Conservation (phyloP, 371 early-diverging fungal species). For the Capillidium heterosporum region DNA sequence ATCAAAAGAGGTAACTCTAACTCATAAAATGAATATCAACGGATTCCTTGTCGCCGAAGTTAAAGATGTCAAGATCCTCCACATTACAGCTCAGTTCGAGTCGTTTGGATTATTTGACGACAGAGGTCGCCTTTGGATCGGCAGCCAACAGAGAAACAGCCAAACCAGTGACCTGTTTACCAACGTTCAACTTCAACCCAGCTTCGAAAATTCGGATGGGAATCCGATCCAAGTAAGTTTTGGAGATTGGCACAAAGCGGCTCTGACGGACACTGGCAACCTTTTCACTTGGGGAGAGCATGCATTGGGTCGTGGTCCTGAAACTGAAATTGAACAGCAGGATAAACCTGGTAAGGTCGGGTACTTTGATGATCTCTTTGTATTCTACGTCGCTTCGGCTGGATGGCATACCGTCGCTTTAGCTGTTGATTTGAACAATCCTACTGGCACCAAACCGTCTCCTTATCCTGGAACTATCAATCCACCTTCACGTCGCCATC, state of each 20-base stretch:
- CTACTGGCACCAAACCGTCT: not conserved
- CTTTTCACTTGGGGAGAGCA: conserved; percentile 6
- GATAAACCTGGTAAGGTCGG: not conserved
- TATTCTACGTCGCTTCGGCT: conserved; percentile 3
- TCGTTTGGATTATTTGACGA: conserved; percentile 2
- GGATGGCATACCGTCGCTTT: conserved; percentile 6
- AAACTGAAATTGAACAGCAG: not conserved
- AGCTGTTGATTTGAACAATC: conserved; percentile 1
- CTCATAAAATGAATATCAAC: not conserved
- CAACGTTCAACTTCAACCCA: not conserved
- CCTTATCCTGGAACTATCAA: no score
- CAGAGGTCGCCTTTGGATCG: not conserved
- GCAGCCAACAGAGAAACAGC: not conserved
- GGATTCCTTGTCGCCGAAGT: not conserved
- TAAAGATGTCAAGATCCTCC: not conserved
- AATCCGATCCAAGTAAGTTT: conserved; percentile 3
- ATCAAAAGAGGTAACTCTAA: not conserved
- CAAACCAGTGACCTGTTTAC: no score
- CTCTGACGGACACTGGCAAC: not conserved
- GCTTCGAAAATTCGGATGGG: not conserved
- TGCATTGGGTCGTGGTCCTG: not conserved
- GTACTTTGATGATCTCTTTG: conserved; percentile 4
- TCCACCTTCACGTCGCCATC: no score
- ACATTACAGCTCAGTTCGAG: conserved; percentile 1
- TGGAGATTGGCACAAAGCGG: conserved; percentile 5